Conservation (phyloP, 805 yeast species). For the Metschnikowia colocasiae region DNA sequence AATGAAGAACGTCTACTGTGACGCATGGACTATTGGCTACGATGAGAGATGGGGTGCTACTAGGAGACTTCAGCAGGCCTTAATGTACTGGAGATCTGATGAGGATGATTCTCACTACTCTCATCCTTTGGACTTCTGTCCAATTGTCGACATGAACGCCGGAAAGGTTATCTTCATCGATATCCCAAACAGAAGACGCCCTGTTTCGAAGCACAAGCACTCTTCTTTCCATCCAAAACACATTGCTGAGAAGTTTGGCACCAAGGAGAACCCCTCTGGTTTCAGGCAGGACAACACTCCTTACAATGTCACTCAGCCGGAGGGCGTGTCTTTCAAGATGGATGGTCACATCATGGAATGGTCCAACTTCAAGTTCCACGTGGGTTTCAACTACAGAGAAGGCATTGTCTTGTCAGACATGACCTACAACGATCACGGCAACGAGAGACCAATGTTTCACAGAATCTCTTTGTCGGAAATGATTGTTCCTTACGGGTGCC, state of each 20-base stretch:
- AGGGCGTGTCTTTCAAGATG: conserved; percentile 75
- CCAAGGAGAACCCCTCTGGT: conserved; percentile 41
- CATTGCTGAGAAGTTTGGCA: conserved; percentile 56
- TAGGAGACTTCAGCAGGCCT: conserved; percentile 74
- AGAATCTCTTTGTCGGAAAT: conserved; percentile 74
- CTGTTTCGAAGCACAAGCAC: conserved; percentile 63
- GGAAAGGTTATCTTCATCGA: conserved; percentile 69
- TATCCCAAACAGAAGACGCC: conserved; percentile 71
- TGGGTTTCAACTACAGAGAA: conserved; percentile 84
- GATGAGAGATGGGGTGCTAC: conserved; percentile 78
- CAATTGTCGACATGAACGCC: conserved; percentile 72
- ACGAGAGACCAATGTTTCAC: conserved; percentile 70
- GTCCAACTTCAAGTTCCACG: conserved; percentile 74
- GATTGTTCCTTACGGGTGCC: conserved; percentile 83
- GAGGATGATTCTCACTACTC: conserved; percentile 76
- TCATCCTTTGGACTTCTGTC: conserved; percentile 78
- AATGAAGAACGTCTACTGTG: conserved; percentile 60
- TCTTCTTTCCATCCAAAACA: conserved; percentile 68
- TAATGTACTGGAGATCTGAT: conserved; percentile 70
- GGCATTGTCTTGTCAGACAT: conserved; percentile 77
- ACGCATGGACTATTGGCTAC: conserved; percentile 68
- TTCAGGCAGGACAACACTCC: conserved; percentile 65
- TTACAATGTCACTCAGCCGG: conserved; percentile 70
- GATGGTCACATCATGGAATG: conserved; percentile 66
- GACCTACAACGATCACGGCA: conserved; percentile 71